phyloP scores from a whole-genome alignment of 2,329 filamentous ascomycete species.

The Dothideomycetes sp. region DNA sequence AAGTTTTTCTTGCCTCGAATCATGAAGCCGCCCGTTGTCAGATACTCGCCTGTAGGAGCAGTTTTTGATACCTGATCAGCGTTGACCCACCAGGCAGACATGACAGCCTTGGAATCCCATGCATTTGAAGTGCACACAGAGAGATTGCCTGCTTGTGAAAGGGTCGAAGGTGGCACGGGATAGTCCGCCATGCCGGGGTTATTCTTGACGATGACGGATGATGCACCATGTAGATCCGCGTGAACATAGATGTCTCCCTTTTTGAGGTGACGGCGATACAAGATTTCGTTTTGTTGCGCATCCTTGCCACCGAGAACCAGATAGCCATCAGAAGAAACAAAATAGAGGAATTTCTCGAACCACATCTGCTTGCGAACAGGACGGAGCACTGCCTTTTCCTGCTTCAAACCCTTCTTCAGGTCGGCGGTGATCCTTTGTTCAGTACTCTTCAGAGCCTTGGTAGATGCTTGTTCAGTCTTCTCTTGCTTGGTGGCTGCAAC shows the following conservation, averaged over 20 bases:
- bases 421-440: conserved; percentile 82
- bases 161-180: conserved; percentile 81
- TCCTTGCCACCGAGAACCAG: conserved; percentile 82
- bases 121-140: conserved; percentile 78
- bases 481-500: conserved; percentile 77
- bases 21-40: conserved; percentile 69
- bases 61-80: conserved; percentile 86
- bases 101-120: conserved; percentile 93
- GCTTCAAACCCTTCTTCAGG: conserved; percentile 77
- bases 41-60: conserved; percentile 66
- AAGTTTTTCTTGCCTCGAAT: conserved; percentile 84
- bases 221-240: conserved; percentile 76
- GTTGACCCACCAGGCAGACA: conserved; percentile 94
- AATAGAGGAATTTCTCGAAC: conserved; percentile 97
- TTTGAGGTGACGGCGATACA: conserved; percentile 79
- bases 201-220: conserved; percentile 86
- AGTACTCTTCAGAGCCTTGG: conserved; percentile 76
- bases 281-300: conserved; percentile 76
- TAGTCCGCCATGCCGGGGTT: conserved; percentile 66
- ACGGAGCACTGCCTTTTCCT: conserved; percentile 79
- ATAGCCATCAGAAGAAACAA: conserved; percentile 91
- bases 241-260: conserved; percentile 90
- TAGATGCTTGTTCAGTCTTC: conserved; percentile 73
- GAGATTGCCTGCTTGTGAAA: conserved; percentile 81
- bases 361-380: conserved; percentile 77